Percentiles rank a stretch among this genome's conserved stretches.
phyloP scores from a whole-genome alignment of 1,139 yeast species.

The Petasospora rhodanensis region DNA sequence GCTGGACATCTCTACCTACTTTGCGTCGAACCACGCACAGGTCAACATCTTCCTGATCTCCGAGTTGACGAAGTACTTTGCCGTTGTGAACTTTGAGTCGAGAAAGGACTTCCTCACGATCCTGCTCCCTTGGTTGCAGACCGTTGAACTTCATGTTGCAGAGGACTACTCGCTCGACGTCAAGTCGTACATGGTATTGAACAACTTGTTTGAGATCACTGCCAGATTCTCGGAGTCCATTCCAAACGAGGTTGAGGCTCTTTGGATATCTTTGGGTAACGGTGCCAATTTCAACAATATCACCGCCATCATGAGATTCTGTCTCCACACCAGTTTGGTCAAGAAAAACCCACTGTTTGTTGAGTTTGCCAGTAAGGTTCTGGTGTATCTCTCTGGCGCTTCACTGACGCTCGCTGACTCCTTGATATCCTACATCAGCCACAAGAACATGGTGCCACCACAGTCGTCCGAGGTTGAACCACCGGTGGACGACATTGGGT shows the following conservation, averaged over 20 bases:
- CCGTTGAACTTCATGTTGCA: conserved; percentile 56
- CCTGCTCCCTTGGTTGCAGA: conserved; percentile 85
- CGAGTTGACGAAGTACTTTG: conserved; percentile 67
- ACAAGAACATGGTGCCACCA: conserved; percentile 84
- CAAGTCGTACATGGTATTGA: conserved; percentile 72
- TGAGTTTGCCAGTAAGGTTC: conserved; percentile 72
- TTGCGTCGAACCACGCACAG: conserved; percentile 55
- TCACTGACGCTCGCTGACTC: conserved; percentile 64
- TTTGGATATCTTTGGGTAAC: conserved; percentile 90
- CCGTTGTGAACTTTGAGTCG: conserved; percentile 51
- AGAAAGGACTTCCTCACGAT: conserved; percentile 78
- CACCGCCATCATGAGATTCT: conserved; percentile 65
- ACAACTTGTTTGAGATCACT: conserved; percentile 80
- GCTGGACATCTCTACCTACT: conserved; percentile 59
- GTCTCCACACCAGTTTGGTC: conserved; percentile 64
- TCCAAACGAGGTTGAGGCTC: conserved; percentile 84
- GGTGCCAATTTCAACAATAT: conserved; percentile 64
- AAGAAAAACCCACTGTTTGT: conserved; percentile 73
- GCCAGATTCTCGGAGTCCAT: conserved; percentile 67
- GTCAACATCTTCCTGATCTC: conserved; percentile 62
- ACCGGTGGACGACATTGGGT: conserved; percentile 29
- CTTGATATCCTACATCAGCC: conserved; percentile 66
- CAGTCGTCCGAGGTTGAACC: conserved; percentile 29
- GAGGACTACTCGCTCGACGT: conserved; percentile 39
- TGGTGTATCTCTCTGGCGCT: conserved; percentile 65